Evolutionary conservation across 257 asterid genomes (phyloP).

Genomic region (Osmanthus fragrans): DNA sequence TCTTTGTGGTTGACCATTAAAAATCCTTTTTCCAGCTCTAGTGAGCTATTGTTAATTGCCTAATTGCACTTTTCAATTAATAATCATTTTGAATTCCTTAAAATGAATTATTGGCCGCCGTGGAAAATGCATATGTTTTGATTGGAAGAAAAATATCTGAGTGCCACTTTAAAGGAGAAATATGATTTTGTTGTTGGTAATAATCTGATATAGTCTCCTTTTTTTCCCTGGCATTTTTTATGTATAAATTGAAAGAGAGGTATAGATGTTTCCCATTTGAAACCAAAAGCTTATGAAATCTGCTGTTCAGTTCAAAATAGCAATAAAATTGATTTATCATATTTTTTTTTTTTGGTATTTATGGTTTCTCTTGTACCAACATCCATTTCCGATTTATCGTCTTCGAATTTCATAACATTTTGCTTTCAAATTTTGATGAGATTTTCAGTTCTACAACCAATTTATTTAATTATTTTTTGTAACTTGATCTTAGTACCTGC

Average conservation of each 20-base stretch:
- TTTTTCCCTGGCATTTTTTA: neutral
- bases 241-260: neutral
- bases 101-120: neutral
- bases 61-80: neutral
- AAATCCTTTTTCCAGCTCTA: neutral
- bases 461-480: neutral
- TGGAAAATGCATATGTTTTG: neutral
- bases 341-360: neutral
- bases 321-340: too few relatives aligned
- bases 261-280: neutral
- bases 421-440: neutral
- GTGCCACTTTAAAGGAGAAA: neutral
- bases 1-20: neutral
- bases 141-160: neutral
- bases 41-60: conserved; percentile 7
- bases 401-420: neutral
- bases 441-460: neutral
- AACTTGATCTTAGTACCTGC: neutral
- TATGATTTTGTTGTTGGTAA: neutral
- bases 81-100: neutral
- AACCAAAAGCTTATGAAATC: neutral
- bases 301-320: neutral
- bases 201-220: neutral
- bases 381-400: neutral
- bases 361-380: neutral